phyloP scores from a whole-genome alignment of 257 asterid genomes.

The Primulina huaijiensis region DNA sequence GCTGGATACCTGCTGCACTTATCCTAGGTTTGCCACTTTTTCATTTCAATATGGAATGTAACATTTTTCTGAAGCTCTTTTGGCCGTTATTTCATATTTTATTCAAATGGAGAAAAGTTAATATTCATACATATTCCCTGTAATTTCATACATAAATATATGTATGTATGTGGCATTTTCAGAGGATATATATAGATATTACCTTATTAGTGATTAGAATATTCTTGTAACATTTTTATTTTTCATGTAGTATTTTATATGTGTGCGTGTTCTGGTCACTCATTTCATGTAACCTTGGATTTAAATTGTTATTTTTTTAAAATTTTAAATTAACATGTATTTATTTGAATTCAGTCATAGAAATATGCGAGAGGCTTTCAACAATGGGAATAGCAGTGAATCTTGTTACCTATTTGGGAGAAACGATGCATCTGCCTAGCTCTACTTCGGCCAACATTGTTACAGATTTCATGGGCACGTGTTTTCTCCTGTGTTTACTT shows the following conservation, averaged over 20 bases:
- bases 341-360: constrained; percentile 31
- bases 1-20: constrained; percentile 93
- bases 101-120: background rate
- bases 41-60: background rate
- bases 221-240: no score
- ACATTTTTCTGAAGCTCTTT: background rate
- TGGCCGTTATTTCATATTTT: background rate
- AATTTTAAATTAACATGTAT: background rate
- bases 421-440: constrained; percentile 69
- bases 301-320: background rate
- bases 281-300: background rate
- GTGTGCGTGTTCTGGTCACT: no score
- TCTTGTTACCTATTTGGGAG: constrained; percentile 67
- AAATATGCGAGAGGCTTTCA: constrained; percentile 58
- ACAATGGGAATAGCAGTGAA: constrained; percentile 83
- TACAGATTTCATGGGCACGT: constrained; percentile 89
- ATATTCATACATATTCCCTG: background rate
- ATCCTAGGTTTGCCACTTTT: constrained; percentile 46
- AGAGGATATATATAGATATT: no score
- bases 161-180: no score
- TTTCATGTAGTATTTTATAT: no score
- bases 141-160: no score
- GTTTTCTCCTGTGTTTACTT: constrained; percentile 71
- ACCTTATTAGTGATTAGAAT: no score
- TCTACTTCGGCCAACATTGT: constrained; percentile 74